Evolutionary conservation across 352 stramenopile genomes (phyloP), one percentile per base, ranked within the genome.

Genomic region (Phytophthora agathidicida): DNA sequence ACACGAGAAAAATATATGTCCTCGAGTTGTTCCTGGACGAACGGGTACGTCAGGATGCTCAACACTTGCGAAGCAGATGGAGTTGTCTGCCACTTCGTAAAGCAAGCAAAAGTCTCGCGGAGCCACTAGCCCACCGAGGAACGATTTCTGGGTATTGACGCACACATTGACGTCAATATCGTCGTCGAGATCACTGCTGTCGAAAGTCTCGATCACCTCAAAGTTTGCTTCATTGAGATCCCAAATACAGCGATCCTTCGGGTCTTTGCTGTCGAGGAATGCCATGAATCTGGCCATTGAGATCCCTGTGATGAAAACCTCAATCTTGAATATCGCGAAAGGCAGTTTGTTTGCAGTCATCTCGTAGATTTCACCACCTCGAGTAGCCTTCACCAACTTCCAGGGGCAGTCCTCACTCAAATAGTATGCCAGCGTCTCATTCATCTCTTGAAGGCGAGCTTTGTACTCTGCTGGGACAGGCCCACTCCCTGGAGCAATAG

Each of bases 81-180:
- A 62, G 42, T 68, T 52, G 17, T 51, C 20, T 20, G 51, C 59
- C 17, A 35, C 27, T 14, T 73, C 37, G 42, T 76, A 73, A 3
- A 89, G 53, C 27, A 85, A n/a, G 35, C 70, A 78, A 56, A 88
- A 89, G 51, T 87, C 76, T 20, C 79, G 71, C 7, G 79, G 63
- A 27, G 71, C 73, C 11, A 89, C 69, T 10, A 89, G 48, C 3
- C 76, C 79, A 24, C 78, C 75, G 3, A 86, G 57, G 53, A 86
- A 84, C 19, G 71, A 35, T 49, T 87, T 83, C 42, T 89, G 79
- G 13, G 63, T 71, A 56, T 89, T 87, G 33, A 84, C 67, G 19
- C 67, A 70, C 13, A 83, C 59, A 26, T 43, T 75, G 20, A 78
- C 58, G 10, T 67, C 43, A 17, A 60, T 60, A 53, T 80, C 61